These are phyloP conservation scores for Bromus sterilis DNA, from an alignment of 176 grass and related monocot species.

Conservation along the genomic window DNA sequence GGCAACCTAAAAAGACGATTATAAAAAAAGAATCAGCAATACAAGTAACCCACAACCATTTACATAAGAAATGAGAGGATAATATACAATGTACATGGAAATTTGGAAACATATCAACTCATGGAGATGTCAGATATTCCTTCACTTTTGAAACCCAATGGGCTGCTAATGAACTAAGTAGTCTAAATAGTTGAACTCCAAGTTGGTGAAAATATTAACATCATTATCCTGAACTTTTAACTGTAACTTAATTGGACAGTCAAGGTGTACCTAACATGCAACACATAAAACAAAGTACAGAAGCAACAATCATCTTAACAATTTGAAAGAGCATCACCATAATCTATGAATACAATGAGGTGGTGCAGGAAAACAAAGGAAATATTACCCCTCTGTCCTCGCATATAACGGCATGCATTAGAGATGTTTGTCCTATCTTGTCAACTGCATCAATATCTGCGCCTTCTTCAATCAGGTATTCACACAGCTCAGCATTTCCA, in stretches of 20 bases:
- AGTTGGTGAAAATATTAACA: not conserved
- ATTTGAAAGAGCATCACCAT: not conserved
- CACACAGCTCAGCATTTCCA: constrained; percentile 67
- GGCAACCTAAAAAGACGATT: constrained; percentile 45
- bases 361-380: not conserved
- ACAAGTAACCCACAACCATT: not conserved
- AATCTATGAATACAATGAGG: not conserved
- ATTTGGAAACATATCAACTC: not conserved
- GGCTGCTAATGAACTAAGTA: not conserved
- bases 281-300: not conserved
- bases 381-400: constrained; percentile 61
- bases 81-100: not conserved
- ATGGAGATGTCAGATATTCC: not conserved
- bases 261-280: not conserved
- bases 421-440: constrained; percentile 61
- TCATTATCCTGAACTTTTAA: not conserved
- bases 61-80: not conserved
- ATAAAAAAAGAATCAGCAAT: not conserved
- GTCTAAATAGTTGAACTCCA: not conserved
- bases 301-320: not conserved
- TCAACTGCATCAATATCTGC: constrained; percentile 77
- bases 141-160: not conserved
- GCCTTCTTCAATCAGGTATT: constrained; percentile 94
- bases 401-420: constrained; percentile 80
- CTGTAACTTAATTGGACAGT: not conserved